Evolutionary conservation across 2,329 filamentous ascomycete species (phyloP).

Genomic region (Aspergillus sp.): DNA sequence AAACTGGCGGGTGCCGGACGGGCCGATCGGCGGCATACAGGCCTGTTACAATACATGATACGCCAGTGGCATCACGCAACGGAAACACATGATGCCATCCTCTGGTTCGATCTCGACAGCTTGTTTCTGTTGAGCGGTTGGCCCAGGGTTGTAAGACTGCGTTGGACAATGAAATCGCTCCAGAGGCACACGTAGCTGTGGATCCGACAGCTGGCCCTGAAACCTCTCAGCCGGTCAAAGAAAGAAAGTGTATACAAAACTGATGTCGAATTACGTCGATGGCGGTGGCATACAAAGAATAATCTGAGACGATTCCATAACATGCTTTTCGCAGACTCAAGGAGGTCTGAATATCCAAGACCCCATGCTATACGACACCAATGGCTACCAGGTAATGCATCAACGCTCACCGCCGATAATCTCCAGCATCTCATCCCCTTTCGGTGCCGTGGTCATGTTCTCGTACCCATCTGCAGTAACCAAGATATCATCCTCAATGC

Average conservation of each 20-base stretch:
- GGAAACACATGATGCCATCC: neutral
- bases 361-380: conserved; percentile 1
- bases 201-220: too few relatives aligned
- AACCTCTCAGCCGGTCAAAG: too few relatives aligned
- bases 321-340: too few relatives aligned
- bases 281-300: too few relatives aligned
- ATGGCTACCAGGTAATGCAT: conserved; percentile 4
- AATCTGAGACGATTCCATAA: too few relatives aligned
- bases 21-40: conserved; percentile 1
- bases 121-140: too few relatives aligned
- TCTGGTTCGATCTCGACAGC: neutral
- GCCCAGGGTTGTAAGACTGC: neutral
- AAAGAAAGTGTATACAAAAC: too few relatives aligned
- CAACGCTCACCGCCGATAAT: conserved; percentile 23
- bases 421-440: conserved; percentile 48
- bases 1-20: conserved; percentile 1
- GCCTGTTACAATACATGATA: neutral
- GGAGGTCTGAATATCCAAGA: too few relatives aligned
- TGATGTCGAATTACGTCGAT: too few relatives aligned
- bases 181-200: too few relatives aligned
- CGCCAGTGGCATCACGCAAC: conserved; percentile 1
- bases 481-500: conserved; percentile 52
- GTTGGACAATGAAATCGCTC: too few relatives aligned
- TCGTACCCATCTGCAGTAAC: conserved; percentile 60
- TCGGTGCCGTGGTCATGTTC: conserved; percentile 63